Evolutionary conservation across 352 stramenopile genomes (phyloP).

Genomic region (Globisporangium cylindrosporum): DNA sequence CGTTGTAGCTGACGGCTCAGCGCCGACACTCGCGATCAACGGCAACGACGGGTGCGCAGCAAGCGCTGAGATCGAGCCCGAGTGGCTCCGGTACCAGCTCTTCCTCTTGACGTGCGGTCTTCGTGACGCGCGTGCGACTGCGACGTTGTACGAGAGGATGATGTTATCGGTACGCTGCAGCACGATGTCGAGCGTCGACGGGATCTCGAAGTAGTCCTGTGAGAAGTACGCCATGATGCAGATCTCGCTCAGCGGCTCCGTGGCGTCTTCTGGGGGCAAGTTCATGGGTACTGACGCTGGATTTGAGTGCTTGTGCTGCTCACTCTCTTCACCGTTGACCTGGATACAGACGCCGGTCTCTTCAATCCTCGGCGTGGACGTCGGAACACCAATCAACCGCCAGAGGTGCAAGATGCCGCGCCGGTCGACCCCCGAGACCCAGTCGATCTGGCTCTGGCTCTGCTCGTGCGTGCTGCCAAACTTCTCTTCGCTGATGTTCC

Average conservation of each 20-base stretch:
- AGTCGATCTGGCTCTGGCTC: slow-evolving; percentile 55
- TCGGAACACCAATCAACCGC: slow-evolving; percentile 45
- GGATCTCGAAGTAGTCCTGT: slow-evolving; percentile 64
- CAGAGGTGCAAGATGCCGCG: slow-evolving; percentile 68
- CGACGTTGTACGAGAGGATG: slow-evolving; percentile 70
- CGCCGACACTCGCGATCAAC: slow-evolving; percentile 66
- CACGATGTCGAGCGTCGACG: slow-evolving; percentile 73
- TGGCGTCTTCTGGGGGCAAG: neutral
- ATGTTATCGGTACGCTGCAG: slow-evolving; percentile 74
- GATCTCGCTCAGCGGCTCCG: slow-evolving; percentile 47
- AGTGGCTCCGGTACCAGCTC: slow-evolving; percentile 74
- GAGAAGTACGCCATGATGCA: slow-evolving; percentile 83
- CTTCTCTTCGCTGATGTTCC: slow-evolving; percentile 77
- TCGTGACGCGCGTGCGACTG: slow-evolving; percentile 30
- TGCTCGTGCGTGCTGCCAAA: slow-evolving; percentile 47
- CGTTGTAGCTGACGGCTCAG: slow-evolving; percentile 3
- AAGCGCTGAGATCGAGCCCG: slow-evolving; percentile 65
- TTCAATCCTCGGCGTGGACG: slow-evolving; percentile 29
- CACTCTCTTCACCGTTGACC: slow-evolving; percentile 57
- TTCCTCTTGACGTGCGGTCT: slow-evolving; percentile 66
- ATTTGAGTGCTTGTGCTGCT: neutral
- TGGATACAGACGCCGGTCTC: slow-evolving; percentile 69
- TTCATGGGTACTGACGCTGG: neutral
- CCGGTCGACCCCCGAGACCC: slow-evolving; percentile 69
- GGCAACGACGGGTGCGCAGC: slow-evolving; percentile 74